Evolutionary conservation across 495 filamentous ascomycete genomes (phyloP).

Genomic region (Penicillium salamii): DNA sequence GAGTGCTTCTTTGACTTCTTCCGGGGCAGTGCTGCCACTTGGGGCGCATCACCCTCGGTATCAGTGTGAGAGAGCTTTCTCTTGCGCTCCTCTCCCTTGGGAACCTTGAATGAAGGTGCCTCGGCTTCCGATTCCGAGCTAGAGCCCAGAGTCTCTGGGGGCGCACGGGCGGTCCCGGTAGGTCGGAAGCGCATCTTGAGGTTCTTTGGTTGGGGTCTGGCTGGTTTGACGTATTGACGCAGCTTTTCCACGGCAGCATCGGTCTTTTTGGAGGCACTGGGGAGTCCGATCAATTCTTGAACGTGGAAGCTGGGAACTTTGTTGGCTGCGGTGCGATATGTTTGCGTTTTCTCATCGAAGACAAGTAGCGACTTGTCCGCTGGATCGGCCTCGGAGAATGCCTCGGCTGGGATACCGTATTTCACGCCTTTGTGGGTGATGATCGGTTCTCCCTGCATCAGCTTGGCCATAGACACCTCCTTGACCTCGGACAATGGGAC

Average conservation of each 20-base stretch:
- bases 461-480: constrained; percentile 40
- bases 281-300: constrained; percentile 41
- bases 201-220: constrained; percentile 54
- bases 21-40: constrained; percentile 25
- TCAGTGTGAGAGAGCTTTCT: constrained; percentile 41
- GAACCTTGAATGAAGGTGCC: constrained; percentile 37
- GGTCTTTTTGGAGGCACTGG: constrained; percentile 29
- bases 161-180: constrained; percentile 44
- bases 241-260: constrained; percentile 33
- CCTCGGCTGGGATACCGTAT: constrained; percentile 46
- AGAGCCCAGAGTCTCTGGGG: constrained; percentile 47
- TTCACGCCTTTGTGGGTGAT: constrained; percentile 37
- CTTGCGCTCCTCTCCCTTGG: constrained; percentile 39
- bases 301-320: constrained; percentile 44
- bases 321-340: constrained; percentile 29
- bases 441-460: constrained; percentile 42
- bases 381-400: constrained; percentile 30
- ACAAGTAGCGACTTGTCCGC: constrained; percentile 35
- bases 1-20: constrained; percentile 48
- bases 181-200: constrained; percentile 60
- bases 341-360: constrained; percentile 34
- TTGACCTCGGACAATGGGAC: constrained; percentile 44
- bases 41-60: constrained; percentile 31
- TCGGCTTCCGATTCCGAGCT: constrained; percentile 47
- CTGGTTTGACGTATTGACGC: constrained; percentile 39